Evolutionary conservation across 2,329 filamentous ascomycete species (phyloP).

Genomic region (Aspergillus fischeri): DNA sequence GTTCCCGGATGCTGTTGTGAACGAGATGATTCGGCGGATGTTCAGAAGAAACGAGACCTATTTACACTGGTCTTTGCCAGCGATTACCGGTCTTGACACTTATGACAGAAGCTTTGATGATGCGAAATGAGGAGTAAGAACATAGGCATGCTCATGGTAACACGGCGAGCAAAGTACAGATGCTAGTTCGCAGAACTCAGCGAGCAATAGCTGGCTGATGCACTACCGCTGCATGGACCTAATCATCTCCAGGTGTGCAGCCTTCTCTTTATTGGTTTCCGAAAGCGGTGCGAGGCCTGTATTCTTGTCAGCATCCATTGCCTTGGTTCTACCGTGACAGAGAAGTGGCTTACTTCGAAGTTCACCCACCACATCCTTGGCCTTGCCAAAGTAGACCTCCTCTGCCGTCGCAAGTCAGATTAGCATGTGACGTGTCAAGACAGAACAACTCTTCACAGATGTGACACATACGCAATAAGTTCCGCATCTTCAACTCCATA

Average conservation of each 20-base stretch:
- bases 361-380: slow-evolving; percentile 96
- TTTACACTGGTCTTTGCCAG: neutral
- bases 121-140: neutral
- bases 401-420: slow-evolving; percentile 43
- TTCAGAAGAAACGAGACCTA: neutral
- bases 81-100: neutral
- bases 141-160: neutral
- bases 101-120: neutral
- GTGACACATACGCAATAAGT: slow-evolving; percentile 64
- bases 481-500: slow-evolving; percentile 99
- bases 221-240: slow-evolving; percentile 48
- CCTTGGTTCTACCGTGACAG: neutral
- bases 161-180: neutral
- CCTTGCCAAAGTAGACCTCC: slow-evolving; percentile 99
- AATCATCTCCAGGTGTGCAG: slow-evolving; percentile 86
- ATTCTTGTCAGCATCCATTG: slow-evolving; percentile 10
- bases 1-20: neutral
- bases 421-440: slow-evolving; percentile 10
- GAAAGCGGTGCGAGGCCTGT: slow-evolving; percentile 70
- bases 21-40: neutral
- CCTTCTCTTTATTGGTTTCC: slow-evolving; percentile 76
- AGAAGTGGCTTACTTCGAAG: slow-evolving; percentile 63
- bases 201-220: slow-evolving; percentile 2
- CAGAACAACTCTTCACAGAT: neutral
- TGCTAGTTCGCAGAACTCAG: neutral